Evolutionary conservation across 768 basidiomycete species (phyloP).

Genomic region (Podaxis carcinomalis): DNA sequence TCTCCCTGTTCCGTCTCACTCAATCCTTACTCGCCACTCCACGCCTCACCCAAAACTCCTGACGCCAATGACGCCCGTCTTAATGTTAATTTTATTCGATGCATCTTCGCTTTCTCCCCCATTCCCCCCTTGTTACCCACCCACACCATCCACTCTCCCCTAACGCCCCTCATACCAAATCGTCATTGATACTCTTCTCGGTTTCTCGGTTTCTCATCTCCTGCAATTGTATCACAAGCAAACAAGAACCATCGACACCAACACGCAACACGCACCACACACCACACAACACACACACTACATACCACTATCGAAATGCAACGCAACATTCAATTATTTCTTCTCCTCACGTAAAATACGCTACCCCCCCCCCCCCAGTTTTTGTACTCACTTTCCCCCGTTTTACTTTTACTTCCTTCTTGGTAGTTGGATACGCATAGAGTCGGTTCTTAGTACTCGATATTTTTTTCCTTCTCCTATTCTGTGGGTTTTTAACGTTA

Average conservation of each 20-base stretch:
- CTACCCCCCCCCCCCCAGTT: background rate
- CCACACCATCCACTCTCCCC: background rate
- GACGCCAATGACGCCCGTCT: background rate
- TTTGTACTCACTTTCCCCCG: background rate
- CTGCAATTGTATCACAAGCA: constrained; percentile 5
- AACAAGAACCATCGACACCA: constrained; percentile 1
- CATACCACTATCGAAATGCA: constrained; percentile 1
- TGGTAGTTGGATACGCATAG: background rate
- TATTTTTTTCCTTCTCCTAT: background rate
- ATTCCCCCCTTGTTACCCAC: background rate
- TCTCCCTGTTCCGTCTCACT: too few relatives aligned
- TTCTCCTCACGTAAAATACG: background rate
- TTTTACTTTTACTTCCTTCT: too few relatives aligned
- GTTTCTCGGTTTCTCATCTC: background rate
- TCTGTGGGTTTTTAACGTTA: constrained; percentile 1
- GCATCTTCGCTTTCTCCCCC: constrained; percentile 1
- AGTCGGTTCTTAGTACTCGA: background rate
- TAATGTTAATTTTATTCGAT: constrained; percentile 5
- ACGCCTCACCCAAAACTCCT: background rate
- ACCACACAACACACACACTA: background rate
- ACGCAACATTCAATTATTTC: background rate
- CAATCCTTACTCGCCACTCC: too few relatives aligned
- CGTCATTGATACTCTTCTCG: background rate
- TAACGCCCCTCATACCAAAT: background rate
- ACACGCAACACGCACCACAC: background rate